These are phyloP conservation scores for Paramecium tetraurelia DNA, from an alignment of 73 alveolate genomes.

Conservation along the genomic window DNA sequence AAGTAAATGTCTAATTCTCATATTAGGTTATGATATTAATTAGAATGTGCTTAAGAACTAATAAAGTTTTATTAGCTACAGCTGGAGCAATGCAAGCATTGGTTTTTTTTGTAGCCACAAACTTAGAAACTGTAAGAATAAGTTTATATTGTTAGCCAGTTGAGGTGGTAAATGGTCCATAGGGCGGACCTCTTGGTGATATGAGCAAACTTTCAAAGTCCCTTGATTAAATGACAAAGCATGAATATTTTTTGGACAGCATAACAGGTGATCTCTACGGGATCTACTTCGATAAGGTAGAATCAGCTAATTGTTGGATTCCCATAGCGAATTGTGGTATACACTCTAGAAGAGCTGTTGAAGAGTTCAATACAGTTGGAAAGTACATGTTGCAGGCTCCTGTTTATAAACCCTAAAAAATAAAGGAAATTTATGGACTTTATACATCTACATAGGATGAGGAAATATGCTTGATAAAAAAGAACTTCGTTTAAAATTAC, in stretches of 20 bases:
- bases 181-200: slow-evolving; percentile 39
- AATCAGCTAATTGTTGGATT: slow-evolving; percentile 81
- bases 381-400: slow-evolving; percentile 52
- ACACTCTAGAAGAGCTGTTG: slow-evolving; percentile 72
- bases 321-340: slow-evolving; percentile 93
- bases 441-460: slow-evolving; percentile 50
- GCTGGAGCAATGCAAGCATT: slow-evolving; percentile 56
- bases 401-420: slow-evolving; percentile 15
- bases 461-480: slow-evolving; percentile 38
- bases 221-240: slow-evolving; percentile 43
- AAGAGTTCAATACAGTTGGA: slow-evolving; percentile 59
- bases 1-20: not conserved
- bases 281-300: slow-evolving; percentile 63
- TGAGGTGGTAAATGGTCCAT: slow-evolving; percentile 25
- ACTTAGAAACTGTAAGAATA: slow-evolving; percentile 47
- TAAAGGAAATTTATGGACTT: slow-evolving; percentile 40
- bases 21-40: slow-evolving; percentile 29
- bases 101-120: slow-evolving; percentile 53
- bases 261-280: slow-evolving; percentile 91
- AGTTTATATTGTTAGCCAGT: not conserved
- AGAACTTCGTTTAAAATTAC: slow-evolving; percentile 35
- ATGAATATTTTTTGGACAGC: slow-evolving; percentile 88
- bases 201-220: slow-evolving; percentile 27
- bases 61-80: slow-evolving; percentile 46
- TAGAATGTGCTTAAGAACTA: slow-evolving; percentile 61